phyloP scores from a whole-genome alignment of 2,329 filamentous ascomycete genomes.

The Hymenoscyphus fraxineus region DNA sequence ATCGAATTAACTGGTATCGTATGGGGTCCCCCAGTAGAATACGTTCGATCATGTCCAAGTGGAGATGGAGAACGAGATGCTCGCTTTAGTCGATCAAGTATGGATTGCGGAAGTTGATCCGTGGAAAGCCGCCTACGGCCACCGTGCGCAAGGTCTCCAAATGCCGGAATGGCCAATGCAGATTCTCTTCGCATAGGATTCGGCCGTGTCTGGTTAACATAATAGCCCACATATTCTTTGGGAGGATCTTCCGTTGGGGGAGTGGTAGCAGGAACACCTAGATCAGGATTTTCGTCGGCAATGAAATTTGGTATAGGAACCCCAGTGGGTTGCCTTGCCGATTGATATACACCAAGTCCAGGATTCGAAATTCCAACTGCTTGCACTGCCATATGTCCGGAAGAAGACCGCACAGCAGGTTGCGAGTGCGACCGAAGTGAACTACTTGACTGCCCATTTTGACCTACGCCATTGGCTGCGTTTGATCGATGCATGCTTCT shows the following conservation, averaged over 20 bases:
- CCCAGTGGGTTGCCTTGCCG: slow-evolving; percentile 41
- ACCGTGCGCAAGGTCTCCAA: slow-evolving; percentile 30
- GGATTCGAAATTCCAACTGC: slow-evolving; percentile 38
- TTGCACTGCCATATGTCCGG: slow-evolving; percentile 36
- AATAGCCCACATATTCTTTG: slow-evolving; percentile 36
- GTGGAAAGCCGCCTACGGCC: slow-evolving; percentile 30
- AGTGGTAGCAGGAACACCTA: slow-evolving; percentile 21
- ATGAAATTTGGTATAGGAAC: slow-evolving; percentile 53
- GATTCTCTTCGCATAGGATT: slow-evolving; percentile 23
- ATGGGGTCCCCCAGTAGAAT: slow-evolving; percentile 26
- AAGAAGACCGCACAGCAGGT: slow-evolving; percentile 47
- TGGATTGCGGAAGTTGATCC: slow-evolving; percentile 35
- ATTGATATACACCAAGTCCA: slow-evolving; percentile 34
- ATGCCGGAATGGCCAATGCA: slow-evolving; percentile 30
- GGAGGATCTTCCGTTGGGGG: slow-evolving; percentile 28
- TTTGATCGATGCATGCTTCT: slow-evolving; percentile 54
- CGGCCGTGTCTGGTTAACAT: slow-evolving; percentile 29
- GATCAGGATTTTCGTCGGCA: slow-evolving; percentile 44
- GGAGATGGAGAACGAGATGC: slow-evolving; percentile 36
- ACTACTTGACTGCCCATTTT: slow-evolving; percentile 45
- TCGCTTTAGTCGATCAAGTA: slow-evolving; percentile 32
- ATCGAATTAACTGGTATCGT: slow-evolving; percentile 25
- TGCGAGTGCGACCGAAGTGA: slow-evolving; percentile 65
- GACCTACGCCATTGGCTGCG: slow-evolving; percentile 46
- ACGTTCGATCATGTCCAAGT: slow-evolving; percentile 34